Conservation (phyloP, 345 rosid genomes). For the Camelina sativa region DNA sequence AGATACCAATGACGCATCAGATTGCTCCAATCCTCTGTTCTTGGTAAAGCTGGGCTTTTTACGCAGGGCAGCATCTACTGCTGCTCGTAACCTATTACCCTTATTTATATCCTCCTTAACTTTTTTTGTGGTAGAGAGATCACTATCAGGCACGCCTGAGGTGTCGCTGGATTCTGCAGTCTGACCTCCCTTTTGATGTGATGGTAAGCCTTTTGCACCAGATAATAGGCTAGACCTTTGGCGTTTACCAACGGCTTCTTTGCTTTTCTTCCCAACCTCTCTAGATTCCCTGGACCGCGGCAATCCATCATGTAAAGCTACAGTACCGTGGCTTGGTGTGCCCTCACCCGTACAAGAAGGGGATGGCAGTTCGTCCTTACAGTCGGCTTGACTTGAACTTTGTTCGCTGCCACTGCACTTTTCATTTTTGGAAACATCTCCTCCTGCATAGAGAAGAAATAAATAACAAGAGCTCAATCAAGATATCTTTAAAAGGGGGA, state of each 20-base stretch:
- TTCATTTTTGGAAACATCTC: conserved; percentile 54
- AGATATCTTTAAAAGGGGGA: not conserved
- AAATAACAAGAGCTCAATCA: conserved; percentile 15
- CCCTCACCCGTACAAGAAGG: conserved; percentile 55
- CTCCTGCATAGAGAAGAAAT: conserved; percentile 45
- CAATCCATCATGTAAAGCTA: conserved; percentile 57
- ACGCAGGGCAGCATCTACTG: conserved; percentile 79
- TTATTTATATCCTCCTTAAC: conserved; percentile 55
- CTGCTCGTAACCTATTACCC: conserved; percentile 73
- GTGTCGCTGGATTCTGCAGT: conserved; percentile 52
- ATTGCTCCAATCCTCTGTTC: conserved; percentile 57
- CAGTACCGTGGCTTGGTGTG: conserved; percentile 49
- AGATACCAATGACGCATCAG: conserved; percentile 52
- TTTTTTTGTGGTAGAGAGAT: conserved; percentile 55
- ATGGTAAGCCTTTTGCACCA: conserved; percentile 53
- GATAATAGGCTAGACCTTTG: conserved; percentile 49
- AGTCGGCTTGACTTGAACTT: conserved; percentile 52
- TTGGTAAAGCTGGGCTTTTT: conserved; percentile 75
- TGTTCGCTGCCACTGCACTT: conserved; percentile 54
- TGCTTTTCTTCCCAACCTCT: conserved; percentile 65
- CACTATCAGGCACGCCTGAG: conserved; percentile 53
- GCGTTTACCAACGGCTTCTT: conserved; percentile 53
- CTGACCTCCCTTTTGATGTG: conserved; percentile 62
- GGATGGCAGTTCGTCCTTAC: conserved; percentile 66
- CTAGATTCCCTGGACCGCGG: conserved; percentile 57